Evolutionary conservation across 1,284 basidiomycete genomes (phyloP), one percentile per base, ranked within the genome.

Genomic region (Sporisorium iseilematis-ciliati): DNA sequence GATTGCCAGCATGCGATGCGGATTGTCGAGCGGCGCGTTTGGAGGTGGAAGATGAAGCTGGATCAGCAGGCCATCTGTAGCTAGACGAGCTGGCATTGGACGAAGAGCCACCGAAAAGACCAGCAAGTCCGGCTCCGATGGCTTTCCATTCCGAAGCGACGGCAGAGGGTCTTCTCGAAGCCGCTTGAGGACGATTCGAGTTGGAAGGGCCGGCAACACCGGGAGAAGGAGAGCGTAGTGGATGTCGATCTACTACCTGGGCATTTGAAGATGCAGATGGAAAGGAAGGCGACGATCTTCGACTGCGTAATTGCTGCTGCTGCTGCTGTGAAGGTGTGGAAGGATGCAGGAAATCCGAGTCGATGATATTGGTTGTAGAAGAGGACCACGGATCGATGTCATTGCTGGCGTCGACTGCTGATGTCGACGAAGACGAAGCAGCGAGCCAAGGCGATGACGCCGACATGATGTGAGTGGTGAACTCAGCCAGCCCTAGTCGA

Each of bases 11-110:
- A 23, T 51, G 51, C 16, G 55, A 53, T 26, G 65, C 50, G 18
- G 55, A 57, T 26, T 61, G 58, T 5, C 63, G 49, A 6, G 56
- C 46, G 2, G 63, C 38, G 23, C 63, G 40, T 26, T 25, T 61
- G 3, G 57, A 60, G 6, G 46, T 7, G 4, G 14, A 31, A 4
- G 57, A 56, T 25, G 60, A 59, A 14, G 67, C 53, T 14, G 73
- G 73, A 52, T 75, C 73, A 25, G 67, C 67, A 18, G 73, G 73
- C 73, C 73, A 75, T 25, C 46, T 46, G 41, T 75, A 75, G n/a
- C 42, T 43, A 8, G 59, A 46, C 1, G 58, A 52, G 31, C 41
- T 43, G 3, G 57, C 21, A 7, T 51, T 41, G 23, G 53, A 63
- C 5, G 60, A 54, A 0, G 61, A 56, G 8, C 55, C 66, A 2